Evolutionary conservation across 805 yeast species (phyloP).

Genomic region (Groenewaldozyma salmanticensis): DNA sequence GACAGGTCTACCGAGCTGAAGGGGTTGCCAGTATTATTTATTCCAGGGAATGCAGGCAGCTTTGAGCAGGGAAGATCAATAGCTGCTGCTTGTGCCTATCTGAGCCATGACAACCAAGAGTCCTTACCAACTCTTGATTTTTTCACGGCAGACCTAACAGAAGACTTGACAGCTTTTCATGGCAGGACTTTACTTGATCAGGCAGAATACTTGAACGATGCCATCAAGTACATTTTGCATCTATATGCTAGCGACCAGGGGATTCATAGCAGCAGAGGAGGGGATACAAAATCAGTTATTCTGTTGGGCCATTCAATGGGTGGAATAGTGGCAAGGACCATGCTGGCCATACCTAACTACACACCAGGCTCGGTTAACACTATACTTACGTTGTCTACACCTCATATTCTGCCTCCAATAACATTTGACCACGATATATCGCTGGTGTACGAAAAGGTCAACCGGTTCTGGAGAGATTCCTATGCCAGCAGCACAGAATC

Average conservation of each 20-base stretch:
- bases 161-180: slow-evolving; percentile 91
- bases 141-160: slow-evolving; percentile 87
- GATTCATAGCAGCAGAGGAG: slow-evolving; percentile 2
- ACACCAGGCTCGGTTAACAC: slow-evolving; percentile 61
- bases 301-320: slow-evolving; percentile 93
- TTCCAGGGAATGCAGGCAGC: slow-evolving; percentile 98
- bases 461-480: slow-evolving; percentile 68
- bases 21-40: slow-evolving; percentile 85
- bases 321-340: slow-evolving; percentile 79
- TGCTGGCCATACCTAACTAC: slow-evolving; percentile 71
- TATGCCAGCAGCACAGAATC: slow-evolving; percentile 32
- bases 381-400: slow-evolving; percentile 74
- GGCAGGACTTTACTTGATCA: slow-evolving; percentile 88
- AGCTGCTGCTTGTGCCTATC: slow-evolving; percentile 69
- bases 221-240: slow-evolving; percentile 60
- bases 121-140: slow-evolving; percentile 40
- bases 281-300: slow-evolving; percentile 44
- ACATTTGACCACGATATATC: slow-evolving; percentile 84
- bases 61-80: slow-evolving; percentile 81
- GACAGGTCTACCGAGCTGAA: slow-evolving; percentile 33
- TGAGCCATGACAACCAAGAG: slow-evolving; percentile 24
- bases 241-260: slow-evolving; percentile 36
- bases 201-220: slow-evolving; percentile 85
- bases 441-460: slow-evolving; percentile 58
- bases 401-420: slow-evolving; percentile 83